These are phyloP conservation scores for Fusarium zealandicum DNA, from an alignment of 2,329 filamentous ascomycete species.

Conservation along the genomic window DNA sequence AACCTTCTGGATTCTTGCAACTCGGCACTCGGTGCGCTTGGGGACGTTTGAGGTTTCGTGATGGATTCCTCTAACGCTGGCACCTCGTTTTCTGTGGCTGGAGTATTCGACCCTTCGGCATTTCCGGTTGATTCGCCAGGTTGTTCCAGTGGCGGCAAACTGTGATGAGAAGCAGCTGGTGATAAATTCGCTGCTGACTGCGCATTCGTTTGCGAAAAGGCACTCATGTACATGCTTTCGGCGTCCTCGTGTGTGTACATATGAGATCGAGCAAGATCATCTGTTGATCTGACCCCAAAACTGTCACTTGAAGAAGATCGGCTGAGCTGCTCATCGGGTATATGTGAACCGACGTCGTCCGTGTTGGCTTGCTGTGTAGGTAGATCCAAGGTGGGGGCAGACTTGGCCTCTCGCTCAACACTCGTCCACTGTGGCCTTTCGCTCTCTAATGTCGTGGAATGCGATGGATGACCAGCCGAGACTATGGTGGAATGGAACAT, in stretches of 20 bases:
- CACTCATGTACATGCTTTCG: constrained; percentile 87
- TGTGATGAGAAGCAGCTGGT: constrained; percentile 15
- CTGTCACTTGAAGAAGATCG: constrained; percentile 26
- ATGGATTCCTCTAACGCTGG: constrained; percentile 1
- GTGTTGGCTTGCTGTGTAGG: constrained; percentile 28
- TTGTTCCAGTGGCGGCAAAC: neutral
- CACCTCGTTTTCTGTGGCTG: constrained; percentile 4
- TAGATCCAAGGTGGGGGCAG: constrained; percentile 30
- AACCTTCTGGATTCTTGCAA: constrained; percentile 17
- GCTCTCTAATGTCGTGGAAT: constrained; percentile 29
- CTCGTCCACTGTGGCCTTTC: constrained; percentile 32
- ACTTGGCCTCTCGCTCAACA: constrained; percentile 28
- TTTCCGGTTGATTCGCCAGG: neutral
- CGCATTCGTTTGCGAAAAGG: constrained; percentile 60
- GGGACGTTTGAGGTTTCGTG: constrained; percentile 4
- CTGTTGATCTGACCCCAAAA: constrained; percentile 34
- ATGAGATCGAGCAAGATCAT: constrained; percentile 69
- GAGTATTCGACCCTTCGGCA: neutral
- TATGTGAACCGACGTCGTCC: constrained; percentile 5
- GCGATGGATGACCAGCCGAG: constrained; percentile 19
- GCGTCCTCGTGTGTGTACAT: constrained; percentile 82
- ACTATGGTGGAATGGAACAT: constrained; percentile 43
- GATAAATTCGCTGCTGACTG: constrained; percentile 27
- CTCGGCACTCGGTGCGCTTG: neutral
- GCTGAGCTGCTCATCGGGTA: constrained; percentile 17